These are phyloP conservation scores for Candida parachauliodes DNA, from an alignment of 805 yeast genomes.

Conservation along the genomic window DNA sequence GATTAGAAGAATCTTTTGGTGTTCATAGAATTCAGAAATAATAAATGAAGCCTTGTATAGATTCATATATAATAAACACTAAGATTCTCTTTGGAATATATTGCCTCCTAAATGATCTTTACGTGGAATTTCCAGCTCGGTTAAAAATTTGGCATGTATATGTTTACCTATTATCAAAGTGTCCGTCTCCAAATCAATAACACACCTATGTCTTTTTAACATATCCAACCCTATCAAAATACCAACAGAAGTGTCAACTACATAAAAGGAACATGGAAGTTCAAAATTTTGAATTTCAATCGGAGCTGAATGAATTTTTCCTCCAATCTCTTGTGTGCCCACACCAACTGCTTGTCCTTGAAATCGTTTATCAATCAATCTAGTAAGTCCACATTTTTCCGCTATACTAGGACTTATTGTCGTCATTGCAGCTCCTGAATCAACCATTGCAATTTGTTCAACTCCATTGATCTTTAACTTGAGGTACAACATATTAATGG, in stretches of 20 bases:
- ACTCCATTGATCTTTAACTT: constrained; percentile 73
- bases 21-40: constrained; percentile 56
- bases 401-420: constrained; percentile 79
- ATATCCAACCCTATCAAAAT: constrained; percentile 84
- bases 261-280: constrained; percentile 38
- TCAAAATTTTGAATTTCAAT: constrained; percentile 52
- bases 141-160: constrained; percentile 65
- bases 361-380: constrained; percentile 75
- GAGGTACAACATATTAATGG: constrained; percentile 81
- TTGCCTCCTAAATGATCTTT: constrained; percentile 31
- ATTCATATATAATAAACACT: too few relatives aligned
- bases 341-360: constrained; percentile 87
- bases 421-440: constrained; percentile 92
- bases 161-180: constrained; percentile 65
- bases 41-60: too few relatives aligned
- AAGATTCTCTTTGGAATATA: constrained; percentile 22
- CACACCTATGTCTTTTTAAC: constrained; percentile 84
- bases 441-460: constrained; percentile 88
- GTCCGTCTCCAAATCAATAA: constrained; percentile 67
- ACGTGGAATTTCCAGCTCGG: constrained; percentile 63
- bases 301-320: constrained; percentile 86
- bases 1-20: constrained; percentile 55
- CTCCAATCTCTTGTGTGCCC: constrained; percentile 74
- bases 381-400: constrained; percentile 62
- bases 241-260: constrained; percentile 66